phyloP scores from a whole-genome alignment of 2,329 filamentous ascomycete genomes.

The Aspergillus sergii region DNA sequence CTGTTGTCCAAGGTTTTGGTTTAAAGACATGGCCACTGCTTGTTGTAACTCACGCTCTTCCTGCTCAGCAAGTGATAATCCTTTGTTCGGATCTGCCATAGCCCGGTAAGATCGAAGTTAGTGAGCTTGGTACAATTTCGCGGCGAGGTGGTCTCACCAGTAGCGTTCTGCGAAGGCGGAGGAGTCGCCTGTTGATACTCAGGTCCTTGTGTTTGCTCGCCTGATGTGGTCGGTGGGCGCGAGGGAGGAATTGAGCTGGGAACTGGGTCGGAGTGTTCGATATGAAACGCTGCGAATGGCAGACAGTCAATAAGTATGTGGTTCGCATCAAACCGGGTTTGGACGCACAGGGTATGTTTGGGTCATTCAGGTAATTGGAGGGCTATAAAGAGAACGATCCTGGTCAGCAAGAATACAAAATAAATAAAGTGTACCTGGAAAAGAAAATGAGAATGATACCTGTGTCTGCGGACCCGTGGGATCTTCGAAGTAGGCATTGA shows the following conservation, averaged over 20 bases:
- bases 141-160: conserved; percentile 27
- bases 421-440: too few species aligned
- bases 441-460: conserved; percentile 24
- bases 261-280: conserved; percentile 40
- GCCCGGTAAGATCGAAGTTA: conserved; percentile 18
- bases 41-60: conserved; percentile 49
- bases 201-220: conserved; percentile 26
- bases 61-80: conserved; percentile 44
- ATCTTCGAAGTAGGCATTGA: conserved; percentile 53
- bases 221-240: conserved; percentile 50
- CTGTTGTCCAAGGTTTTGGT: conserved; percentile 49
- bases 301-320: conserved; percentile 4
- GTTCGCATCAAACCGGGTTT: not conserved
- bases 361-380: conserved; percentile 27
- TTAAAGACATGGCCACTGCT: conserved; percentile 51
- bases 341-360: conserved; percentile 29
- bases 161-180: conserved; percentile 30
- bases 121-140: conserved; percentile 8
- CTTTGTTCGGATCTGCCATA: conserved; percentile 29
- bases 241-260: conserved; percentile 44
- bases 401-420: not conserved
- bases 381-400: conserved; percentile 15
- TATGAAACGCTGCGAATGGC: conserved; percentile 37
- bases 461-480: conserved; percentile 37
- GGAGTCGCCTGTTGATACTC: conserved; percentile 28